Evolutionary conservation across 1,139 yeast species (phyloP), one percentile per base, ranked within the genome.

Genomic region (Kodamaea sp.): DNA sequence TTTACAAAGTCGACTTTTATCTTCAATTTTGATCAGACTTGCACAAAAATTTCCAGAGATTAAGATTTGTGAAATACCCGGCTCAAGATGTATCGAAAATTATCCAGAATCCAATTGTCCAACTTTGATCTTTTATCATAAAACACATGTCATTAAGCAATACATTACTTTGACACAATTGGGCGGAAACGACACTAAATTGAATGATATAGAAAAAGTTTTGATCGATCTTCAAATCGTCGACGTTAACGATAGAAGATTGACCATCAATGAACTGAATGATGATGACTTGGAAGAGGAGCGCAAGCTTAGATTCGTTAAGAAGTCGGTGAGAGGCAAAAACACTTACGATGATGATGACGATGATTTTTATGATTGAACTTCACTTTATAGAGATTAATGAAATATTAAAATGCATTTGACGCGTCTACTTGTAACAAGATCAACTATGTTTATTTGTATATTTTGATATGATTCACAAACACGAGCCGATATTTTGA

Each of bases 51-150:
- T 73, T 51, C 78, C 80, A n/a, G 96, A 92, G 52, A 64, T 92
- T 53, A 92, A 92, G 62, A 84, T 92, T 55, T 92, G 90, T 32
- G 96, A 92, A 50, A 92, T 92, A 37, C 84, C 87, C 9, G 96
- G 87, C 15, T 74, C 79, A 45, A 79, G 96, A 60, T 95, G 96
- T 42, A 85, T 90, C 47, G 97, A 90, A 54, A 81, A 83, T 56
- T 92, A 90, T 58, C 97, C 97, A 0, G 90, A 87, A 25, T 61
- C 76, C 30, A 90, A 87, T 62, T 85, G 96, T 53, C 99, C 99
- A 2, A 94, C 98, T 0, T 67, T 92, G 15, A 72, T 92, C 34
- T 76, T 94, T 2, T 92, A 92, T 59, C 78, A 78, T 53, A 77
- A 86, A 41, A 81, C 82, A 15, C 79, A 86, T 45, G 92, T 90